Evolutionary conservation across 2,329 filamentous ascomycete species (phyloP), one percentile per base, ranked within the genome.

Genomic region (Hypomyces perniciosus): DNA sequence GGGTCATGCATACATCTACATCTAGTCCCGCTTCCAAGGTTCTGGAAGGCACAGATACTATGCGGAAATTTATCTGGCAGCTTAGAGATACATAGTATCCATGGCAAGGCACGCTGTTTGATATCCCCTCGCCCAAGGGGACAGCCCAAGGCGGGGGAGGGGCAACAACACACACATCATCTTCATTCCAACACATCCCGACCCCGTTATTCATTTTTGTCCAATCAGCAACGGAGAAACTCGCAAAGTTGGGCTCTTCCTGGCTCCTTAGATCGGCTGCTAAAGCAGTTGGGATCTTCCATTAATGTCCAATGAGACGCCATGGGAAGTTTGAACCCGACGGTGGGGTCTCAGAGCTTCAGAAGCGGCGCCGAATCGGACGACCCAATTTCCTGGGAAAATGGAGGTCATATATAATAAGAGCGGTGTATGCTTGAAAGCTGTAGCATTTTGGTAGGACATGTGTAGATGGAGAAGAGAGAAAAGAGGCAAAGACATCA

Each of bases 111-210:
- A 20, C 20, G 20, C 20, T 20, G 20, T 20, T 20, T 20, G 20
- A 20, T 20, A 20, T 20, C 20, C 20, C 20, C 20, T 20, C 20
- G 20, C 20, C 20, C 20, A 20, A 20, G 20, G 20, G 20, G 20
- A 20, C 20, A 20, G 20, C 20, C 26, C n/a, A 53, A 48, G 29
- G 53, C 53, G 53, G 53, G 53, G 53, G 53, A 54, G 53, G 51
- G 53, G 51, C 51, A 48, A 53, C 20, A 13, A 10, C 41, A 28
- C 48, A 43, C 9, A 45, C 50, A 40, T 37, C 48, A 51, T 43
- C 8, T 38, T 38, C 45, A 20, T 43, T 44, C 47, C 40, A 52
- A 44, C 37, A 31, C 34, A 20, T 38, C 12, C 45, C 4, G 27
- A 20, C 20, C 12, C 35, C 40, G 29, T 48, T 13, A 9, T 26